Conservation (phyloP, 2,329 filamentous ascomycete species). For the Cladosporium sp. region DNA sequence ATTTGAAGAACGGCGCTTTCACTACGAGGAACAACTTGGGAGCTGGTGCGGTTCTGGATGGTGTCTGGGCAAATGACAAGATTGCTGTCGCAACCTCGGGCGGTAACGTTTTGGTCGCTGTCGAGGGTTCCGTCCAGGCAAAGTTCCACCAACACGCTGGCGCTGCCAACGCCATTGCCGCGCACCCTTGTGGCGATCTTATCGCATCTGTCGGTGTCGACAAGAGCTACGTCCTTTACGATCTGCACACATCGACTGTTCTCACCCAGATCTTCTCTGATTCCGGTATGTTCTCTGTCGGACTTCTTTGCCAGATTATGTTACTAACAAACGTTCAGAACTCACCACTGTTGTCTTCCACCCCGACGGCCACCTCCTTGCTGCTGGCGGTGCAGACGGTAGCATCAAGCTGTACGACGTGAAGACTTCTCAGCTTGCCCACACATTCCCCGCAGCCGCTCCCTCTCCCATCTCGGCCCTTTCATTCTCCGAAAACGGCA, state of each 20-base stretch:
- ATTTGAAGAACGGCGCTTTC: conserved; percentile 71
- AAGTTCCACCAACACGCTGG: conserved; percentile 80
- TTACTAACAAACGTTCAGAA: conserved; percentile 45
- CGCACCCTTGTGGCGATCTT: conserved; percentile 80
- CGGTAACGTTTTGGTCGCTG: conserved; percentile 75
- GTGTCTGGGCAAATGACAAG: conserved; percentile 62
- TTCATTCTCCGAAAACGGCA: conserved; percentile 93
- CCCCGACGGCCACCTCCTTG: conserved; percentile 92
- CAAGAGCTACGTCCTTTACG: conserved; percentile 90
- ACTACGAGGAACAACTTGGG: conserved; percentile 62
- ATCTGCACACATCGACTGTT: conserved; percentile 62
- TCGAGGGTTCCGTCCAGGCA: conserved; percentile 64
- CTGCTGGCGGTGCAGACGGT: conserved; percentile 73
- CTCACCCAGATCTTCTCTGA: conserved; percentile 78
- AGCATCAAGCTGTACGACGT: conserved; percentile 88
- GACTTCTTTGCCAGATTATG: conserved; percentile 9
- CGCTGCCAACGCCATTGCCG: conserved; percentile 67
- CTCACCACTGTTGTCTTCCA: conserved; percentile 82
- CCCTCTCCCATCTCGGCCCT: conserved; percentile 67
- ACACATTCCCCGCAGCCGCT: conserved; percentile 58
- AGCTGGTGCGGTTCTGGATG: conserved; percentile 63
- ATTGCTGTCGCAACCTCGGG: conserved; percentile 70
- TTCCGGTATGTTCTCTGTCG: conserved; percentile 53
- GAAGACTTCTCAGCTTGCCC: conserved; percentile 71
- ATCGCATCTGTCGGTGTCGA: conserved; percentile 84